These are phyloP conservation scores for Mycena vitilis DNA, from an alignment of 768 basidiomycete genomes.

Conservation along the genomic window DNA sequence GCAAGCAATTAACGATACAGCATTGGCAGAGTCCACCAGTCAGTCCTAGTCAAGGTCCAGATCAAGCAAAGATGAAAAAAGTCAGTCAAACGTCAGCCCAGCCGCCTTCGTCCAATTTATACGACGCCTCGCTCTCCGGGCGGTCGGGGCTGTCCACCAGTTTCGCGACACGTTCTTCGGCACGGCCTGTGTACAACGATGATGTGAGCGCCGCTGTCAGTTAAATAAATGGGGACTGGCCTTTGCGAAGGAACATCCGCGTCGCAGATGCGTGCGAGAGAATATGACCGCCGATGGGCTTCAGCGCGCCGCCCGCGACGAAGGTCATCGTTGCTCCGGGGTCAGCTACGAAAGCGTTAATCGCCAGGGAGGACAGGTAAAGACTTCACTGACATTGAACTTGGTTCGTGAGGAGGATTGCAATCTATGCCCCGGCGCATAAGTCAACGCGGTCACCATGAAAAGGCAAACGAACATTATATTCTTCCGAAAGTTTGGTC, in stretches of 20 bases:
- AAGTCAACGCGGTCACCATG: conserved; percentile 16
- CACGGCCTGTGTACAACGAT: conserved; percentile 67
- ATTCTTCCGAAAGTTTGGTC: conserved; percentile 92
- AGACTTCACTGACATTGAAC: conserved; percentile 73
- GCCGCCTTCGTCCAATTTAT: conserved; percentile 91
- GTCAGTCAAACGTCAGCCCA: conserved; percentile 81
- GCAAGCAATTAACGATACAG: conserved; percentile 32
- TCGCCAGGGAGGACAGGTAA: background rate
- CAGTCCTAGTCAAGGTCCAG: conserved; percentile 15
- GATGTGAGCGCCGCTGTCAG: background rate
- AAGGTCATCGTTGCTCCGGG: conserved; percentile 97
- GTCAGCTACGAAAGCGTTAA: conserved; percentile 66
- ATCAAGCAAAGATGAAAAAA: conserved; percentile 24
- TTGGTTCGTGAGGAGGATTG: conserved; percentile 91
- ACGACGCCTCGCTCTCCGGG: conserved; percentile 91
- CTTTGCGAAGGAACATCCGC: conserved; percentile 89
- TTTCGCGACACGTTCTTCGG: conserved; percentile 92
- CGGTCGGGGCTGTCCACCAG: conserved; percentile 90
- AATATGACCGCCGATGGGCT: conserved; percentile 89
- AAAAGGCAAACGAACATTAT: conserved; percentile 66
- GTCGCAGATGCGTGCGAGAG: conserved; percentile 92
- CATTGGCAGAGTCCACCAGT: background rate
- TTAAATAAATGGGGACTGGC: conserved; percentile 48
- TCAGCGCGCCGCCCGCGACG: conserved; percentile 91
- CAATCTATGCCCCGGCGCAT: conserved; percentile 68